These are phyloP conservation scores for Fomitopsis schrenkii DNA, from an alignment of 1,284 basidiomycete species.

Conservation along the genomic window DNA sequence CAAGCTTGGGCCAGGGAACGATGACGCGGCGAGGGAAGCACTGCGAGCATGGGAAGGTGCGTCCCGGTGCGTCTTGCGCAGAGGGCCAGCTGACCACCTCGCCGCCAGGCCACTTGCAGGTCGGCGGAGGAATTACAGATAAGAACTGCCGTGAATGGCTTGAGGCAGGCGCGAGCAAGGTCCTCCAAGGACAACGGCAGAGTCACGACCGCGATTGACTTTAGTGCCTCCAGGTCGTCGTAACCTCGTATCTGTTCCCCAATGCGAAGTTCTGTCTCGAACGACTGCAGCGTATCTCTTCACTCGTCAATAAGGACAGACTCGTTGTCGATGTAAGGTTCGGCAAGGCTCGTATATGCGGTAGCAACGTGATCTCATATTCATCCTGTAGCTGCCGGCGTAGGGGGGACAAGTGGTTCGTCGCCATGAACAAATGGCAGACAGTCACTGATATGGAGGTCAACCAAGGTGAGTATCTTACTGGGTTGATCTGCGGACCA, in stretches of 20 bases:
- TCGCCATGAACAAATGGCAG: constrained; percentile 99
- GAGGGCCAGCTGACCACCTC: not conserved
- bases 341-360: not conserved
- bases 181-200: constrained; percentile 24
- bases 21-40: constrained; percentile 81
- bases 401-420: constrained; percentile 78
- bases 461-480: constrained; percentile 54
- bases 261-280: constrained; percentile 73
- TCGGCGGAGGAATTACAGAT: constrained; percentile 91
- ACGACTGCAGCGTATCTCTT: constrained; percentile 62
- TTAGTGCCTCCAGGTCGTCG: constrained; percentile 71
- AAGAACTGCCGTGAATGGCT: constrained; percentile 86
- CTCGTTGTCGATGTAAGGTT: constrained; percentile 96
- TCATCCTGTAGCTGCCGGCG: constrained; percentile 70
- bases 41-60: constrained; percentile 80
- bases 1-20: constrained; percentile 91
- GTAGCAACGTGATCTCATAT: not conserved
- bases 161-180: constrained; percentile 89
- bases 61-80: not conserved
- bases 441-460: constrained; percentile 94
- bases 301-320: constrained; percentile 77
- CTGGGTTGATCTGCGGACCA: not conserved
- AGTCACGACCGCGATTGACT: not conserved
- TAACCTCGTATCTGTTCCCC: constrained; percentile 96
- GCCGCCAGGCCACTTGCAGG: constrained; percentile 67